Percentiles rank a stretch among this genome's conserved stretches.
phyloP scores from a whole-genome alignment of 805 yeast genomes.

The Dipodascopsis uninucleata region DNA sequence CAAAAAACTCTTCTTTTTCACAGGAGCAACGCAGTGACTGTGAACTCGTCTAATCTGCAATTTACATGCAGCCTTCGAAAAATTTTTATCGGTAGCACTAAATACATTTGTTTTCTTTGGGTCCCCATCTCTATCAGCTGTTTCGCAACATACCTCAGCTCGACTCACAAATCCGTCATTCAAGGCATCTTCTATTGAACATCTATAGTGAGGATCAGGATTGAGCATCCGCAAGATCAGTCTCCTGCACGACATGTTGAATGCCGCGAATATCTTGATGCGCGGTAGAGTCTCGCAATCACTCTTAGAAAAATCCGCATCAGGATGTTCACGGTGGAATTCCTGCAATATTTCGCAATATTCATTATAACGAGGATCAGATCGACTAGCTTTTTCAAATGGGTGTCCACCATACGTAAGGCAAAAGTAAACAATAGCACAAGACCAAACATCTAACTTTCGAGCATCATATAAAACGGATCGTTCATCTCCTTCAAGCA shows the following conservation, averaged over 20 bases:
- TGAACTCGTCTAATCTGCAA: slow-evolving; percentile 20
- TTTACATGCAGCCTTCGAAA: slow-evolving; percentile 6
- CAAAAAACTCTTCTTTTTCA: slow-evolving; percentile 16
- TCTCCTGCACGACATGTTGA: slow-evolving; percentile 24
- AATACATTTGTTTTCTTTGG: not conserved
- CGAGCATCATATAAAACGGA: slow-evolving; percentile 61
- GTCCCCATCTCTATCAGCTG: slow-evolving; percentile 7
- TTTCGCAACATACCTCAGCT: slow-evolving; percentile 28
- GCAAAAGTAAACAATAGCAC: slow-evolving; percentile 90
- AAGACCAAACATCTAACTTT: slow-evolving; percentile 84
- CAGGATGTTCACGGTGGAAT: slow-evolving; percentile 22
- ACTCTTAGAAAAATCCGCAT: slow-evolving; percentile 12
- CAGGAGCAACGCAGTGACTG: slow-evolving; percentile 9
- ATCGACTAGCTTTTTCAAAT: slow-evolving; percentile 32
- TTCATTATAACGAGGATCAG: slow-evolving; percentile 30
- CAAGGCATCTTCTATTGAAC: slow-evolving; percentile 68
- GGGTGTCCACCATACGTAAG: slow-evolving; percentile 47
- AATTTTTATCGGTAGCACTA: slow-evolving; percentile 17
- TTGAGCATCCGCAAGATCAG: slow-evolving; percentile 74
- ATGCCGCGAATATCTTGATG: slow-evolving; percentile 22
- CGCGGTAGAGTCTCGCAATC: slow-evolving; percentile 18
- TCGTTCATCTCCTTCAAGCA: slow-evolving; percentile 33
- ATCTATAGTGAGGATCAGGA: slow-evolving; percentile 76
- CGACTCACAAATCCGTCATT: slow-evolving; percentile 67
- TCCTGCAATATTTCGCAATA: slow-evolving; percentile 13